A percentile compares a stretch with the other conserved stretches of the same genome.
Conservation (phyloP, 176 grass and related monocot species). For the Aegilops longissima region DNA sequence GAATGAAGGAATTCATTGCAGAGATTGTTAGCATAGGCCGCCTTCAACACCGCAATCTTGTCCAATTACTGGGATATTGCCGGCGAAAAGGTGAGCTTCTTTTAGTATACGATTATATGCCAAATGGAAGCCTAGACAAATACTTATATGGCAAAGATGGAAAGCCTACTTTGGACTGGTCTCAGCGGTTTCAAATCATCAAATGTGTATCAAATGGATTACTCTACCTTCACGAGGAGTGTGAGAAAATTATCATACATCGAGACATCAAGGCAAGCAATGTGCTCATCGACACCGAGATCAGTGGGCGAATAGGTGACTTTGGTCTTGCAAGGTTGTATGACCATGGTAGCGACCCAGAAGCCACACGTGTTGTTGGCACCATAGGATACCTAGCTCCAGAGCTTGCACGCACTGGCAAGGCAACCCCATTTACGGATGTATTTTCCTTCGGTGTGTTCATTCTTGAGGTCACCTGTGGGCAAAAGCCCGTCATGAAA, state of each 20-base stretch:
- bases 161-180: not conserved
- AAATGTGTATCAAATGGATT: not conserved
- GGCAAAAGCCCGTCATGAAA: not conserved
- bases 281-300: not conserved
- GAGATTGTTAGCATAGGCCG: not conserved
- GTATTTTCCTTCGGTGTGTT: not conserved
- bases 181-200: not conserved
- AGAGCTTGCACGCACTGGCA: slow-evolving; percentile 3
- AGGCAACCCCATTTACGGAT: not conserved
- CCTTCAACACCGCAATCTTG: slow-evolving; percentile 2
- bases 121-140: slow-evolving; percentile 8
- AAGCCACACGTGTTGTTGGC: slow-evolving; percentile 1
- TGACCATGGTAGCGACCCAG: slow-evolving; percentile 2
- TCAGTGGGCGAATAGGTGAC: slow-evolving; percentile 5
- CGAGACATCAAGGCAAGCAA: slow-evolving; percentile 10
- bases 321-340: not conserved
- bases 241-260: not conserved
- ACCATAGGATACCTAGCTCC: slow-evolving; percentile 5
- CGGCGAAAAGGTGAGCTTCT: not conserved
- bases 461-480: slow-evolving; percentile 6
- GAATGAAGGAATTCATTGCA: slow-evolving; percentile 1
- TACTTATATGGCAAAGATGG: slow-evolving; percentile 8
- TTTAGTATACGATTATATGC: not conserved
- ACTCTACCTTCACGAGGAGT: not conserved
- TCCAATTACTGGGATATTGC: slow-evolving; percentile 1